Base-by-base conservation (phyloP, 2,329 filamentous ascomycete species). In the Cryphonectria nitschkei region DNA sequence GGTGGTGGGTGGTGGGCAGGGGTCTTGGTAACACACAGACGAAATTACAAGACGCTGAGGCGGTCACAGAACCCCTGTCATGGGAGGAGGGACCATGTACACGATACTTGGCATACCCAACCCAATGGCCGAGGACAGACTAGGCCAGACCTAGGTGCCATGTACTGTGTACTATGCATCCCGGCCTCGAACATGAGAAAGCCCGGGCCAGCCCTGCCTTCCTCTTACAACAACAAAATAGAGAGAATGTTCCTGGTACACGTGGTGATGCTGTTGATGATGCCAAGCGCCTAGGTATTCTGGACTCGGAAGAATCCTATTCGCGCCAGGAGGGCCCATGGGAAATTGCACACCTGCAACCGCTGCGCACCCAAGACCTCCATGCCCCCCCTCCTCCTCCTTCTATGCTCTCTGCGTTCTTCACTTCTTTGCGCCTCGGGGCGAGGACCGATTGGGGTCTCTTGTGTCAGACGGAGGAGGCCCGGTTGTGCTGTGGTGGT, bases 21-120 rank as follows among this genome's bases (percentile, higher is more conserved):
- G 63, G 54, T 70, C 50, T 50, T 50, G 63, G 58, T 68, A 68
- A 67, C 63, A 67, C 70, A 69, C 63, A 63, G 70, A 69, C 70
- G 70, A 71, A 67, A 72, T 70, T 68, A 65, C 66, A 70, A 39
- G 63, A 65, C 63, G 63, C 52, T 52, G 63, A 65, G 63, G 63
- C 63, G 63, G 63, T 65, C 63, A 65, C 63, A 50, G 29, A 14
- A 46, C 16, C 63, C 63, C 63, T 50, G 63, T 52, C 63, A 9
- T 50, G 63, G 37, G 37, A 67, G 61, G 50, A 37, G 52, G 46
- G 68, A 60, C 63, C 19, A 34, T 3, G 63, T 65, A 65, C 3
- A 34, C 26, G 41, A 7, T 65, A 65, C 63, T 14, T 46, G 54
- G 11, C 52, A 29, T 29, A 14, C 26, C 26, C 13, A 14, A 14